These are phyloP conservation scores for Paracamarosporium sp. DNA, from an alignment of 2,329 filamentous ascomycete species.

Conservation along the genomic window DNA sequence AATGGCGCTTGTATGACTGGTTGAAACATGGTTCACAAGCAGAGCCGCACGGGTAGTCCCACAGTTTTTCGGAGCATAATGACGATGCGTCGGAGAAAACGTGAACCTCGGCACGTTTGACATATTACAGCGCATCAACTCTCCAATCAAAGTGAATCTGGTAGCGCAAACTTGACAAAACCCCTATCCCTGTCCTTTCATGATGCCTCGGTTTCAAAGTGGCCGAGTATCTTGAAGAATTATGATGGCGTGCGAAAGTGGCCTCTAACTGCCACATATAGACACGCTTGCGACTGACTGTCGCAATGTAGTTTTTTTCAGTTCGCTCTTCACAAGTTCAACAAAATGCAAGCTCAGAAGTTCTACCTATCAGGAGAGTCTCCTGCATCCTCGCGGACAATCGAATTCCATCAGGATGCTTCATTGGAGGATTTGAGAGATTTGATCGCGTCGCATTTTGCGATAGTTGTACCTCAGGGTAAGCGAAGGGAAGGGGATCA, in stretches of 20 bases:
- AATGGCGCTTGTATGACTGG: background rate
- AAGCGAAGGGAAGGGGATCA: background rate
- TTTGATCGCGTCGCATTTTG: slow-evolving; percentile 35
- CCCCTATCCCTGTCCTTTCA: background rate
- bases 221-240: background rate
- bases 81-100: background rate
- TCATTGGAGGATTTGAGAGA: slow-evolving; percentile 31
- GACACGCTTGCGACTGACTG: background rate
- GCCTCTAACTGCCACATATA: background rate
- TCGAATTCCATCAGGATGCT: slow-evolving; percentile 29
- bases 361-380: slow-evolving; percentile 40
- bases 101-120: background rate
- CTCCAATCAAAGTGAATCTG: background rate
- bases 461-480: slow-evolving; percentile 37
- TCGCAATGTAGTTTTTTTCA: background rate
- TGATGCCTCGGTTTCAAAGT: background rate
- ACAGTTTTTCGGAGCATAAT: background rate
- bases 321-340: slow-evolving; percentile 5
- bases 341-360: slow-evolving; percentile 22
- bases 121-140: background rate
- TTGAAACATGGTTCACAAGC: background rate
- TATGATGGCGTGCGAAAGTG: background rate
- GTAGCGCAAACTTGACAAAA: background rate
- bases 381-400: slow-evolving; percentile 20
- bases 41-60: slow-evolving; percentile 4